phyloP scores from a whole-genome alignment of 495 filamentous ascomycete genomes.

The Pseudotulostoma volvatum region DNA sequence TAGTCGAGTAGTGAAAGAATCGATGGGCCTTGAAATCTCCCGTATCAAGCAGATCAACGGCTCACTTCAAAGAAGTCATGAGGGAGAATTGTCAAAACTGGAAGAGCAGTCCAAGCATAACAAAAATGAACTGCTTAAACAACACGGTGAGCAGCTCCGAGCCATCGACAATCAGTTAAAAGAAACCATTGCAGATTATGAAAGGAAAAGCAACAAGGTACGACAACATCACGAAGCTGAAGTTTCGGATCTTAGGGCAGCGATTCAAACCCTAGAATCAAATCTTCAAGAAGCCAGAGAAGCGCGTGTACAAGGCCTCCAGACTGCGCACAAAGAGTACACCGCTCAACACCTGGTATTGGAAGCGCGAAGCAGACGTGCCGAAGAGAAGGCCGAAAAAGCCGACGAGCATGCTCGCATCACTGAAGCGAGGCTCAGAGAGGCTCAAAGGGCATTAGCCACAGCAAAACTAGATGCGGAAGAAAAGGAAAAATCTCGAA shows the following conservation, averaged over 20 bases:
- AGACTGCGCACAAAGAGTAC: constrained; percentile 40
- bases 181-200: constrained; percentile 33
- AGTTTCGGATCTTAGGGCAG: constrained; percentile 43
- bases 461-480: constrained; percentile 16
- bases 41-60: constrained; percentile 55
- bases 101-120: constrained; percentile 29
- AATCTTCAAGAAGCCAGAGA: constrained; percentile 40
- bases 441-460: constrained; percentile 9
- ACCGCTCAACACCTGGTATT: constrained; percentile 31
- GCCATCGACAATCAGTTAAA: constrained; percentile 31
- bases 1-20: constrained; percentile 56
- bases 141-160: constrained; percentile 33
- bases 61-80: constrained; percentile 52
- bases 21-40: constrained; percentile 42
- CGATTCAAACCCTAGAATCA: constrained; percentile 38
- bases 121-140: constrained; percentile 28
- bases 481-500: constrained; percentile 48
- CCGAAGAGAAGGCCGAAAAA: constrained; percentile 23
- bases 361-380: constrained; percentile 21
- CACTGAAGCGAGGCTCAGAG: constrained; percentile 1
- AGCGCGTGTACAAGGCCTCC: constrained; percentile 40
- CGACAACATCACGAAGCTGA: constrained; percentile 43
- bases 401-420: neutral
- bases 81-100: constrained; percentile 34
- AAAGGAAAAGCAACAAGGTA: constrained; percentile 27